Evolutionary conservation across 1,284 basidiomycete genomes (phyloP).

Genomic region (Ceratobasidium sp.): DNA sequence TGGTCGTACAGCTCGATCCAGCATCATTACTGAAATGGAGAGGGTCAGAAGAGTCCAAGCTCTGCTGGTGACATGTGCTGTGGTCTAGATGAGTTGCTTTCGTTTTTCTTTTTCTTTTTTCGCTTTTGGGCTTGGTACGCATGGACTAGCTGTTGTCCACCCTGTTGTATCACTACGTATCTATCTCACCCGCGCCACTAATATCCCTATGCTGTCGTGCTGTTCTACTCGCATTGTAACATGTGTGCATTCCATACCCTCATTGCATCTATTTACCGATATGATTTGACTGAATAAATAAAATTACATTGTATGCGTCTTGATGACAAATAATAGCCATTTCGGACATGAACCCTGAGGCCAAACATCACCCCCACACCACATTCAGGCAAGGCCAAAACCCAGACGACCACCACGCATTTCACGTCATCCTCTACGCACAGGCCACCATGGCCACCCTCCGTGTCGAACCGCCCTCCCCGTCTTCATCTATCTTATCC

Average conservation of each 20-base stretch:
- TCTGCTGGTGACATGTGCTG: conserved; percentile 25
- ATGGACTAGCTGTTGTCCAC: conserved; percentile 7
- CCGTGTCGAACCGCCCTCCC: conserved; percentile 20
- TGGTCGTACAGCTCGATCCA: conserved; percentile 26
- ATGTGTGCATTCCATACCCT: conserved; percentile 2
- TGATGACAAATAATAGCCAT: background rate
- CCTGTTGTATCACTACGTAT: conserved; percentile 28
- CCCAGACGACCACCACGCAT: conserved; percentile 27
- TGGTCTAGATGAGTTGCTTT: conserved; percentile 19
- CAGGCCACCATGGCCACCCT: conserved; percentile 37
- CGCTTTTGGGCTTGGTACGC: background rate
- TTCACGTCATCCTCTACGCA: conserved; percentile 35
- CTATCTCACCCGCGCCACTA: background rate
- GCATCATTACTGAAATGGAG: conserved; percentile 25
- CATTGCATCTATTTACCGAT: background rate
- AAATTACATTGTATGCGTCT: background rate
- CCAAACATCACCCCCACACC: background rate
- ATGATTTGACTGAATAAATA: background rate
- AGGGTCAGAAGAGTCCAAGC: conserved; percentile 31
- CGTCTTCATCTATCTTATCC: background rate
- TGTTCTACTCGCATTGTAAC: conserved; percentile 8
- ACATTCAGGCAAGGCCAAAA: background rate
- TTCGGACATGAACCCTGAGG: conserved; percentile 13
- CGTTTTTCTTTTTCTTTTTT: background rate
- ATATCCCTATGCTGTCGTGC: background rate